Evolutionary conservation across 768 basidiomycete genomes (phyloP).

Genomic region (Auricularia sp.): DNA sequence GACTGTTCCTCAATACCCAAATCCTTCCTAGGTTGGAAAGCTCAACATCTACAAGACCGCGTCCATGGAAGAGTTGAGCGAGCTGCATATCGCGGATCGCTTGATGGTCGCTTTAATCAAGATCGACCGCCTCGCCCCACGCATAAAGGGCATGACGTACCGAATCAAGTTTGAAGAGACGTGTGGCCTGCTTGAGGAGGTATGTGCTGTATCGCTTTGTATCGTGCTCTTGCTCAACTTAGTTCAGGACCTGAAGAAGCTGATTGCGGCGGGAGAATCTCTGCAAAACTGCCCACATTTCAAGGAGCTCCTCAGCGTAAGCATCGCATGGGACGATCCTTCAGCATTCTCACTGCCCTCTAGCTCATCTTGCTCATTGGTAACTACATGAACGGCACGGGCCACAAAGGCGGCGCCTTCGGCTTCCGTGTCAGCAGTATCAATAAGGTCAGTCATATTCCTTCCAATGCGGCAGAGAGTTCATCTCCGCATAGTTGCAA

Average conservation of each 20-base stretch:
- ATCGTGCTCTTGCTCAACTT: constrained; percentile 1
- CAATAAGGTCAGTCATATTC: constrained; percentile 57
- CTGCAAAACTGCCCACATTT: constrained; percentile 77
- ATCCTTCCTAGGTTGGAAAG: constrained; percentile 47
- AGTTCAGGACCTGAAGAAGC: constrained; percentile 63
- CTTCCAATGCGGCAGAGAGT: neutral
- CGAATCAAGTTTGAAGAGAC: constrained; percentile 81
- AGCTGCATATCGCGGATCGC: constrained; percentile 88
- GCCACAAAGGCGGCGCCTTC: constrained; percentile 91
- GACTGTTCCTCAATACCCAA: constrained; percentile 24
- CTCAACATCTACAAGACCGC: constrained; percentile 83
- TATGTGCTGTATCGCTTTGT: constrained; percentile 23
- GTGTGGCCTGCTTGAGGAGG: constrained; percentile 73
- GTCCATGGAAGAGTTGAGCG: constrained; percentile 75
- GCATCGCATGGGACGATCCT: constrained; percentile 13
- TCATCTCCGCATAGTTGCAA: constrained; percentile 51
- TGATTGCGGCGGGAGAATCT: constrained; percentile 71
- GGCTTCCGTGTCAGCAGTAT: constrained; percentile 97
- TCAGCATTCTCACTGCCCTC: neutral
- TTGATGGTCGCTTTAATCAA: constrained; percentile 96
- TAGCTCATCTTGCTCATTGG: constrained; percentile 89
- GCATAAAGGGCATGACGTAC: constrained; percentile 95
- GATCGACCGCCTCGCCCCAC: constrained; percentile 76
- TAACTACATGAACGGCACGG: constrained; percentile 97
- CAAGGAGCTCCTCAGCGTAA: constrained; percentile 79